These are phyloP conservation scores for Hyaloscypha variabilis DNA, from an alignment of 495 filamentous ascomycete genomes.

Conservation along the genomic window DNA sequence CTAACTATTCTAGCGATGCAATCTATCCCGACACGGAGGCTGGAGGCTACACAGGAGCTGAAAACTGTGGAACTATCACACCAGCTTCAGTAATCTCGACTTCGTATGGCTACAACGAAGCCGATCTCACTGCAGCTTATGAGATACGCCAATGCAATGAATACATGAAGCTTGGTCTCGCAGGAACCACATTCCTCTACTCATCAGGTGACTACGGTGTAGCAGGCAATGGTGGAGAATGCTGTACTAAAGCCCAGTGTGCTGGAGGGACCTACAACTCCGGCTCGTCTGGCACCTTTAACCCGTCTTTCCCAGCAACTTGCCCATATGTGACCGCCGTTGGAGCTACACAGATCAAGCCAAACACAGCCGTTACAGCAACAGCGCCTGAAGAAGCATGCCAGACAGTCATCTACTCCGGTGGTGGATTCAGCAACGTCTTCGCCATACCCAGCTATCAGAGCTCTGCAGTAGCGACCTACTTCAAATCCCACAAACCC, in stretches of 20 bases:
- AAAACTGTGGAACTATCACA: constrained; percentile 21
- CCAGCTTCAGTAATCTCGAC: constrained; percentile 27
- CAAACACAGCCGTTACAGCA: constrained; percentile 27
- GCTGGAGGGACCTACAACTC: constrained; percentile 28
- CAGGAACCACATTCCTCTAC: constrained; percentile 40
- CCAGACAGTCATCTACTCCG: constrained; percentile 38
- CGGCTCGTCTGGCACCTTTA: constrained; percentile 33
- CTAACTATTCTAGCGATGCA: constrained; percentile 21
- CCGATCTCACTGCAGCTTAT: constrained; percentile 39
- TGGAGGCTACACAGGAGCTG: constrained; percentile 25
- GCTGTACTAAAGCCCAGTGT: constrained; percentile 31
- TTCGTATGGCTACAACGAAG: constrained; percentile 31
- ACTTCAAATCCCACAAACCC: constrained; percentile 23
- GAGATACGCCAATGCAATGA: constrained; percentile 29
- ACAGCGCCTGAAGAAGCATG: constrained; percentile 28
- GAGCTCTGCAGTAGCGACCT: constrained; percentile 18
- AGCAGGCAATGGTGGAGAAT: constrained; percentile 41
- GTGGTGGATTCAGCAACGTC: constrained; percentile 53
- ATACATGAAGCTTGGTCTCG: constrained; percentile 45
- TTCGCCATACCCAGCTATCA: constrained; percentile 36
- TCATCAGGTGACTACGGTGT: constrained; percentile 44
- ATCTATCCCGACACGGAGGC: constrained; percentile 26
- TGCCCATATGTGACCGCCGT: constrained; percentile 53
- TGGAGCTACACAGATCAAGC: constrained; percentile 41
- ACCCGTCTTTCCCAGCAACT: constrained; percentile 41